Conservation (phyloP, 1,284 basidiomycete genomes). For the Lignosus rhinocerotis region DNA sequence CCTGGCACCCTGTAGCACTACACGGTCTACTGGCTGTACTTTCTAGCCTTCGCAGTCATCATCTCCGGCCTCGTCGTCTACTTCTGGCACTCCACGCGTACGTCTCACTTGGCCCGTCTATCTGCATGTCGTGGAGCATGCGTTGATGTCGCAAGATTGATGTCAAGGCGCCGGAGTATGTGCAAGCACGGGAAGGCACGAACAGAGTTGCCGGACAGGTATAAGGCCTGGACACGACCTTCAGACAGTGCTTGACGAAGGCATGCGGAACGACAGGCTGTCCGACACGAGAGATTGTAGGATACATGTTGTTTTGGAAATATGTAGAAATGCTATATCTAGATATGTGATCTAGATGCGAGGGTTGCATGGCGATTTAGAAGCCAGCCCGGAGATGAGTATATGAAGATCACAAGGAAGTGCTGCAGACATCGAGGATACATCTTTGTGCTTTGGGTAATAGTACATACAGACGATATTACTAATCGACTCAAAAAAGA, state of each 20-base stretch:
- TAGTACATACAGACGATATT: no score
- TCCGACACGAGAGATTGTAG: not conserved
- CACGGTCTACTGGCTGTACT: conserved; percentile 82
- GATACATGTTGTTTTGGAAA: not conserved
- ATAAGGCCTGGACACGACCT: conserved; percentile 8
- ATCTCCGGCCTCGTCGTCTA: conserved; percentile 75
- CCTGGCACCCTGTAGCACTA: conserved; percentile 54
- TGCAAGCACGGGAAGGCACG: conserved; percentile 37
- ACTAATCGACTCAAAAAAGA: no score
- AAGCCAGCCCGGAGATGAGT: no score
- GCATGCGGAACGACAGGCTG: not conserved
- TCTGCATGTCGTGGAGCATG: no score
- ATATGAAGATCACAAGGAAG: no score
- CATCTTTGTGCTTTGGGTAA: no score
- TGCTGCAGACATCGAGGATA: no score
- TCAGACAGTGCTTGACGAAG: not conserved
- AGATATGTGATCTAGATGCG: no score
- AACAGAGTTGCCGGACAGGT: conserved; percentile 29
- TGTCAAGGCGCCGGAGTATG: conserved; percentile 62
- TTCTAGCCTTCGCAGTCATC: conserved; percentile 70
- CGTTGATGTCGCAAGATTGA: conserved; percentile 39
- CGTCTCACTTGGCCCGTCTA: conserved; percentile 32
- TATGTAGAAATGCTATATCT: no score
- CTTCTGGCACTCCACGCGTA: conserved; percentile 81
- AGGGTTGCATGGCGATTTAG: no score